Evolutionary conservation across 345 rosid genomes (phyloP).

Genomic region (Laguncularia racemosa): DNA sequence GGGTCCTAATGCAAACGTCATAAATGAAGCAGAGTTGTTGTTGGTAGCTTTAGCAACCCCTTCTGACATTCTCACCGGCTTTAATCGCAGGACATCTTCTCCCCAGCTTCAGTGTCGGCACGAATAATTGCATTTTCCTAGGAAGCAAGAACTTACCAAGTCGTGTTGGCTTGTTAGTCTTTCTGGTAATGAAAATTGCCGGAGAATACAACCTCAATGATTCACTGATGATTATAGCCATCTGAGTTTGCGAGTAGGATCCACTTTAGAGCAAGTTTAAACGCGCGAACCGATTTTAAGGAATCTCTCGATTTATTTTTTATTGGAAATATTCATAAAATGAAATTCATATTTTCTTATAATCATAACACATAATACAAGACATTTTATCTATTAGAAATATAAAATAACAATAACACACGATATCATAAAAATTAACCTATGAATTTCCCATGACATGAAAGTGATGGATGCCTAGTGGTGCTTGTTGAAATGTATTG

Average conservation of each 20-base stretch:
- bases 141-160: slow-evolving; percentile 26
- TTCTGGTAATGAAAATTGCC: slow-evolving; percentile 1
- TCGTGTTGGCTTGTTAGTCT: slow-evolving; percentile 11
- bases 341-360: no score
- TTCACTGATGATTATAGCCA: slow-evolving; percentile 32
- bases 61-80: slow-evolving; percentile 36
- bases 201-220: slow-evolving; percentile 30
- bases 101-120: slow-evolving; percentile 31
- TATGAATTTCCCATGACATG: no score
- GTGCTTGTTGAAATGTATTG: no score
- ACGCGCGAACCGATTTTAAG: no score
- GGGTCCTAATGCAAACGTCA: slow-evolving; percentile 35
- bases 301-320: no score
- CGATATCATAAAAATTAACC: no score
- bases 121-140: slow-evolving; percentile 7
- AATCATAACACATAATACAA: no score
- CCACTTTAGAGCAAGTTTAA: not conserved
- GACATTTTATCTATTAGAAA: no score
- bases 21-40: slow-evolving; percentile 23
- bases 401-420: not conserved
- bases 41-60: slow-evolving; percentile 40
- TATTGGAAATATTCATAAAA: no score
- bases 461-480: no score
- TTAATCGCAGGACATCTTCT: slow-evolving; percentile 28
- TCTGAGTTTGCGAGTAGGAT: slow-evolving; percentile 2